Conservation (phyloP, 208 protist genomes). For the Wallacemonas rigidus region DNA sequence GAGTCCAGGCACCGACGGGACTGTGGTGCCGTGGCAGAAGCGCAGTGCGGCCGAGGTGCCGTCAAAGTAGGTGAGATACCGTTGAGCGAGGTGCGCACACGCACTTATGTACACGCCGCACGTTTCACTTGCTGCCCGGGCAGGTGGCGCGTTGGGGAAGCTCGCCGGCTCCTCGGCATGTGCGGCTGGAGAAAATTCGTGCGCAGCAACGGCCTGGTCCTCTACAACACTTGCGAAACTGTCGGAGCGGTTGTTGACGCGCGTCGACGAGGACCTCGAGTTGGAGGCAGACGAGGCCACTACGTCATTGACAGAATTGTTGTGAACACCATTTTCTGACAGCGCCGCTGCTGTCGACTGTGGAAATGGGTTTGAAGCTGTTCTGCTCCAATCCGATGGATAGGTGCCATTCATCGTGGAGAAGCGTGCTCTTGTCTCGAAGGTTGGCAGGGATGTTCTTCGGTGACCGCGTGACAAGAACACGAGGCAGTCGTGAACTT, state of each 20-base stretch:
- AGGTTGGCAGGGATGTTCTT: not conserved
- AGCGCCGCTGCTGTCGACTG: not conserved
- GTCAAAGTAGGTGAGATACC: constrained; percentile 20
- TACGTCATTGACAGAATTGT: constrained; percentile 1
- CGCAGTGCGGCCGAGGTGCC: constrained; percentile 20
- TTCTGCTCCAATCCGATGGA: not conserved
- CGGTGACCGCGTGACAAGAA: not conserved
- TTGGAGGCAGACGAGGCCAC: not conserved
- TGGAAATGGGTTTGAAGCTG: not conserved
- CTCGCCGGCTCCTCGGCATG: not conserved
- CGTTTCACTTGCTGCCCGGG: not conserved
- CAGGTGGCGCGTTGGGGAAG: not conserved
- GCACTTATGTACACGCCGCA: constrained; percentile 9
- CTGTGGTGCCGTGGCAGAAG: constrained; percentile 19
- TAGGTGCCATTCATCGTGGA: not conserved
- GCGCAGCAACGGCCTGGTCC: not conserved
- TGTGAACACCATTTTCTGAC: not conserved
- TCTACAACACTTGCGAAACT: constrained; percentile 5
- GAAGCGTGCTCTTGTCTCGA: not conserved
- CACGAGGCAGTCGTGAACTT: not conserved
- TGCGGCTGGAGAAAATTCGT: not conserved
- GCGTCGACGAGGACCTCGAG: constrained; percentile 8
- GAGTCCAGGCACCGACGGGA: constrained; percentile 3
- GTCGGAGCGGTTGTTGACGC: constrained; percentile 4
- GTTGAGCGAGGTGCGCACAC: constrained; percentile 14